Base-by-base conservation (phyloP, 495 filamentous ascomycete species). In the Letharia columbiana region DNA sequence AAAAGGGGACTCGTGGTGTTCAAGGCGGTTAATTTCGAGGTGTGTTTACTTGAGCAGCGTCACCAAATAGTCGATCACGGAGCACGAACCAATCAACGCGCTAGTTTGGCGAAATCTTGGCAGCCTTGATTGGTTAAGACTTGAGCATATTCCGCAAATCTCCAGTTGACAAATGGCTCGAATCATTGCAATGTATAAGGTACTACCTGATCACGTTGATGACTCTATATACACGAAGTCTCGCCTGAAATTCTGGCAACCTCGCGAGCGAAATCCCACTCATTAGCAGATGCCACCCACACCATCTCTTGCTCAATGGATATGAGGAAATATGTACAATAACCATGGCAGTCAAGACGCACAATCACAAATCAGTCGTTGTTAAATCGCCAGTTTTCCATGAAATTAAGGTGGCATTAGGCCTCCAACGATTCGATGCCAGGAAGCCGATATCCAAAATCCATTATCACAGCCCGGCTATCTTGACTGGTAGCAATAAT, bases 401-500 rank as follows among this genome's bases (percentile, higher is more conserved):
- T 37, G n/a, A 10, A 10, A 52, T 4, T 8, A 12, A 13, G 15
- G 15, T 13, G 15, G 11, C 40, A 71, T 75, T 70, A 81, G 67
- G 77, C 79, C 64, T 82, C 79, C 70, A 80, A 69, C 47, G 79
- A 72, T 45, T 80, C 78, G 69, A 81, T 79, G 37, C 78, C 79
- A 66, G 78, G 80, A 67, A 82, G 68, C 42, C 77, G 78, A 70
- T 79, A 81, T 61, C 77, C 82, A 74, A 82, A 82, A 78, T 98
- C 94, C 80, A 98, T 84, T n/a, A 98, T 86, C 33, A 97, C 79
- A 41, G 90, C 89, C 69, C 93, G 86, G 13, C 91, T 88, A 71
- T 98, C 92, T 76, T 98, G 94, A 52, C 91, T 92, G 0, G 95
- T 96, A 64, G 89, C 91, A 56, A 98, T 87, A 65, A 98, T 92